Base-by-base conservation (phyloP, 2,329 filamentous ascomycete genomes). In the Penicillium nordicum region DNA sequence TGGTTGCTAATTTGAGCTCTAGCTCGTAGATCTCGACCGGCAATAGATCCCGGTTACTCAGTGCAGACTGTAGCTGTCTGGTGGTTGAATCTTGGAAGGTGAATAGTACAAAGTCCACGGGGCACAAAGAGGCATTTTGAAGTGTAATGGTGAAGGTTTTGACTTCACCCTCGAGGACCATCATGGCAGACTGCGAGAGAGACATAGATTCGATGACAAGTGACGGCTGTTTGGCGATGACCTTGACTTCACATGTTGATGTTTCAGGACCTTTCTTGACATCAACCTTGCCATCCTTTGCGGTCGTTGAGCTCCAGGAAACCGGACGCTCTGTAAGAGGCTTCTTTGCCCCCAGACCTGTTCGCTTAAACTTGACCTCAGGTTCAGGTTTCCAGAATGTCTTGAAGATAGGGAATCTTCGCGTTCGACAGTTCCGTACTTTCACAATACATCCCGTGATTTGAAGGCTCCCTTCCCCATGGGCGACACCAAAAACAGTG, bases 31-130 rank as follows among this genome's bases (percentile, higher is more conserved):
- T 76, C 68, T 96, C 92, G 2, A 87, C 84, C 0, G 88, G 84
- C 10, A 88, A 84, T 2, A 92, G 84, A 65, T 95, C 89, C 67
- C 90, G 88, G 66, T 87, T 91, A 51, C 79, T 82, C 44, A 96
- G 79, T 0, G 90, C 89, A 36, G 85, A 80, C 66, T 93, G 89
- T 16, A 96, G 79, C 9, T 89, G 86, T 7, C 82, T 83, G 59
- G 91, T 90, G 0, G 91, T 92, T 0, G 92, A 95, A 74, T 97
- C 92, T 64, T 92, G 87, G 70, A 96, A 96, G 0, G 90, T 92
- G 57, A 97, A 91, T 27, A 94, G 81, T 36, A 97, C 78, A 53
- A 97, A 87, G 68, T 96, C 90, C 1, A 90, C 90, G 1, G 90
- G 80, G 1, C 88, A 92, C 0, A 80, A 71, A 0, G 91, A 94